Evolutionary conservation across 805 yeast genomes (phyloP).

Genomic region (Zygotorulaspora chibaensis): DNA sequence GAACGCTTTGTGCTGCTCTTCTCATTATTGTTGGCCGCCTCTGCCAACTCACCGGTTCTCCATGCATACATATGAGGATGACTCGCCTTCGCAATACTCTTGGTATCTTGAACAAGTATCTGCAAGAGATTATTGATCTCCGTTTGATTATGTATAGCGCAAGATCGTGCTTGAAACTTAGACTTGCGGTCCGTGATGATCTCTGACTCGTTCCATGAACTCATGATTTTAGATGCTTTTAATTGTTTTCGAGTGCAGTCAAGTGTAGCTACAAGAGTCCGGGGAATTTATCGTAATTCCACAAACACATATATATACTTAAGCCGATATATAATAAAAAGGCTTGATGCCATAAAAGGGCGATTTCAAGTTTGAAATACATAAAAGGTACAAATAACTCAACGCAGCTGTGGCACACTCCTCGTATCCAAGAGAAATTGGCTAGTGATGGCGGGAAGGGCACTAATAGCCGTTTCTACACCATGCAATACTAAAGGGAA

Average conservation of each 20-base stretch:
- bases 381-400: neutral
- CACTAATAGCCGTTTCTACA: conserved; percentile 21
- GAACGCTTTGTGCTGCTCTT: conserved; percentile 9
- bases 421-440: neutral
- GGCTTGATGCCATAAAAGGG: neutral
- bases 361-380: neutral
- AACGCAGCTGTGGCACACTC: neutral
- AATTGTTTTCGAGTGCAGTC: neutral
- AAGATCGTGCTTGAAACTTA: conserved; percentile 61
- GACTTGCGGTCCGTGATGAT: conserved; percentile 51
- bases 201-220: conserved; percentile 39
- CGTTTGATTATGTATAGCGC: conserved; percentile 35
- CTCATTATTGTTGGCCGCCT: neutral
- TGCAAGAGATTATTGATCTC: conserved; percentile 44
- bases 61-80: conserved; percentile 77
- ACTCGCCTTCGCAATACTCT: conserved; percentile 51
- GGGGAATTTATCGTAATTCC: neutral
- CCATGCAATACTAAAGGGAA: conserved; percentile 20
- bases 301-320: neutral
- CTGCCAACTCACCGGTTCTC: conserved; percentile 44
- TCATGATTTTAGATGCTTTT: neutral
- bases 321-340: neutral
- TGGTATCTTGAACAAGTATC: conserved; percentile 43
- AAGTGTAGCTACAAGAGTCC: too few species aligned
- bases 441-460: conserved; percentile 9